Evolutionary conservation across 768 basidiomycete species (phyloP).

Genomic region (Podaxis sp.): DNA sequence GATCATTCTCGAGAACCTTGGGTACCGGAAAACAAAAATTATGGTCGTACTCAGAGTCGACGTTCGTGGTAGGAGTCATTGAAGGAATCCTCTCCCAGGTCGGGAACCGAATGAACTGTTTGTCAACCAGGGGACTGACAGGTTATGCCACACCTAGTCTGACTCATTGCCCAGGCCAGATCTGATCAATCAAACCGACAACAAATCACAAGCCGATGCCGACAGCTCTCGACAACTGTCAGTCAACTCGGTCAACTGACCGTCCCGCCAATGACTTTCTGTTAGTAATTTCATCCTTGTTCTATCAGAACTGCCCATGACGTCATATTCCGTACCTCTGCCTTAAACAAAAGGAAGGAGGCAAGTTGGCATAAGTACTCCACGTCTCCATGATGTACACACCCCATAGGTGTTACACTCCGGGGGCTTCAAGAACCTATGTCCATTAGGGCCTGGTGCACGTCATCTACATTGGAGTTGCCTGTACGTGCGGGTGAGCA

Average conservation of each 20-base stretch:
- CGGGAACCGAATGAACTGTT: neutral
- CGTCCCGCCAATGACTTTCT: no score
- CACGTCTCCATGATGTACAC: neutral
- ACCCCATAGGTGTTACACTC: neutral
- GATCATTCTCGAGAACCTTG: slow-evolving; percentile 37
- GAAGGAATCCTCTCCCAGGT: neutral
- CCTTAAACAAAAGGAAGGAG: neutral
- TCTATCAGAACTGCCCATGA: neutral
- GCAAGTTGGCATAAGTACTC: neutral
- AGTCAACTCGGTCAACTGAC: no score
- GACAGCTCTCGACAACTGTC: no score
- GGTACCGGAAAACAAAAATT: slow-evolving; percentile 51
- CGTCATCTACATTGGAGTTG: neutral
- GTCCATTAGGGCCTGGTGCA: neutral
- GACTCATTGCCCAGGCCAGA: no score
- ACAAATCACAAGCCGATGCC: no score
- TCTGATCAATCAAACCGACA: no score
- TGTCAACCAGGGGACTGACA: no score
- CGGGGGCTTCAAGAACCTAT: neutral
- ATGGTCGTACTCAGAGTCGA: slow-evolving; percentile 23
- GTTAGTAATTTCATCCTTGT: no score
- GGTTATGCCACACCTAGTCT: no score
- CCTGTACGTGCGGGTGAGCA: no score
- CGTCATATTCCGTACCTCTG: neutral
- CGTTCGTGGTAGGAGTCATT: neutral